Conservation (phyloP, 495 filamentous ascomycete species). For the Parathielavia hyrcaniae region DNA sequence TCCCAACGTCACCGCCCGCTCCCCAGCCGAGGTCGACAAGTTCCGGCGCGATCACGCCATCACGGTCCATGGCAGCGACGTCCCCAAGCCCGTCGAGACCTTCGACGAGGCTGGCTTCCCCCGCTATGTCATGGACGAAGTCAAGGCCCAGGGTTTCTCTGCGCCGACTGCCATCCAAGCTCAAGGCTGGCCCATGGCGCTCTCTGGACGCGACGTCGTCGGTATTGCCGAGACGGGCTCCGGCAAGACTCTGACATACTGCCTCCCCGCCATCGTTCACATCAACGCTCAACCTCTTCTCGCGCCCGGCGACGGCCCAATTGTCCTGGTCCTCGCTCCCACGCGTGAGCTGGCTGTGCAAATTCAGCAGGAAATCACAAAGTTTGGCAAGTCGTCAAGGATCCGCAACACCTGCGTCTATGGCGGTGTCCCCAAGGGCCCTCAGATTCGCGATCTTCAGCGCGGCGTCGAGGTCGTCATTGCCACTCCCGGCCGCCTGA, state of each 20-base stretch:
- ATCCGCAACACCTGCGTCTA: constrained; percentile 99
- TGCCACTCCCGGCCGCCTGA: constrained; percentile 92
- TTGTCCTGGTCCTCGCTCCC: constrained; percentile 89
- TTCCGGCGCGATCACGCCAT: constrained; percentile 81
- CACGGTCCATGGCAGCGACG: constrained; percentile 63
- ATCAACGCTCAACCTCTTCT: constrained; percentile 98
- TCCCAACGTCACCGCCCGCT: constrained; percentile 64
- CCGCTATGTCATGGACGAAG: constrained; percentile 92
- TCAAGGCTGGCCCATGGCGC: constrained; percentile 98
- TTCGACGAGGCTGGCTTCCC: constrained; percentile 98
- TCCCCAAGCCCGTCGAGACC: constrained; percentile 87
- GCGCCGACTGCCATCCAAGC: constrained; percentile 93
- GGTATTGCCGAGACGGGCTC: constrained; percentile 99
- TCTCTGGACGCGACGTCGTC: constrained; percentile 96
- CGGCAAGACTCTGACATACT: constrained; percentile 98
- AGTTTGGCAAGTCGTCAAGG: constrained; percentile 95
- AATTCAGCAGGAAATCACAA: constrained; percentile 90
- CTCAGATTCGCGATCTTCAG: constrained; percentile 88
- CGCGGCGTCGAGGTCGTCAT: constrained; percentile 87
- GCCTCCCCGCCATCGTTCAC: constrained; percentile 96
- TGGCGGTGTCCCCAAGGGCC: constrained; percentile 94
- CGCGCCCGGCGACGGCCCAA: constrained; percentile 93
- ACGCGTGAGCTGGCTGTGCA: constrained; percentile 97
- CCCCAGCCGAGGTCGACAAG: constrained; percentile 70
- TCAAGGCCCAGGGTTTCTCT: constrained; percentile 93